Conservation (phyloP, 2,329 filamentous ascomycete species). For the Sporothrix brasiliensis region DNA sequence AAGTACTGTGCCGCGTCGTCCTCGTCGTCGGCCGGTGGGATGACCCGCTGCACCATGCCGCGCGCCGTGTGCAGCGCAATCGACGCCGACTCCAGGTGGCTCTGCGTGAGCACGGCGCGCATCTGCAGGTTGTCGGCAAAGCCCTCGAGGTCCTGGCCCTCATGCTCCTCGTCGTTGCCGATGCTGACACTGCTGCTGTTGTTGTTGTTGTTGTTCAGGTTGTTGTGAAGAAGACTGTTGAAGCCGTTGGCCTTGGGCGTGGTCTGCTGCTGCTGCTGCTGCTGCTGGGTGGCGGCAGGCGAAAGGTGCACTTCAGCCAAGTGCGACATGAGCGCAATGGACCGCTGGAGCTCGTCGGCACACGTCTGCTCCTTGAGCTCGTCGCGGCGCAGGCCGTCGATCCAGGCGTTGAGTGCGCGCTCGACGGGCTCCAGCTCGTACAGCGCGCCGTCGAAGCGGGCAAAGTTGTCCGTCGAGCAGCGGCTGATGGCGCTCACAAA, state of each 20-base stretch:
- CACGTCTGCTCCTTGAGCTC: conserved; percentile 85
- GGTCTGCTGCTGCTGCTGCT: background rate
- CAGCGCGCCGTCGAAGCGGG: conserved; percentile 74
- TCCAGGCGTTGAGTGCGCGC: conserved; percentile 82
- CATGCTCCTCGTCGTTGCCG: conserved; percentile 27
- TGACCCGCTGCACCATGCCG: conserved; percentile 66
- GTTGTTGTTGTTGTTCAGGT: conserved; percentile 4
- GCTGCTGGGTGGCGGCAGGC: background rate
- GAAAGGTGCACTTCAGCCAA: conserved; percentile 79
- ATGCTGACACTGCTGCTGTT: conserved; percentile 32
- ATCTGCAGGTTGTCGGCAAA: conserved; percentile 81
- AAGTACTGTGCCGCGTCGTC: conserved; percentile 70
- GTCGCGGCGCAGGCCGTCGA: conserved; percentile 80
- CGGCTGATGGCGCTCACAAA: conserved; percentile 79
- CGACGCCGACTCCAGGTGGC: conserved; percentile 77
- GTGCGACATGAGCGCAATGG: conserved; percentile 84
- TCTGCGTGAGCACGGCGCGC: conserved; percentile 74
- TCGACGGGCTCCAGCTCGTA: conserved; percentile 93
- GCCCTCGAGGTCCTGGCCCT: conserved; percentile 60
- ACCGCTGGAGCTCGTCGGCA: conserved; percentile 77
- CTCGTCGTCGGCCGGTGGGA: conserved; percentile 62
- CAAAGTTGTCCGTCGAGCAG: conserved; percentile 78
- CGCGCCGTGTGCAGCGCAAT: conserved; percentile 66
- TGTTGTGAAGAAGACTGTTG: background rate
- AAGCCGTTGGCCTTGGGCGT: conserved; percentile 15